Evolutionary conservation across 768 basidiomycete genomes (phyloP).

Genomic region (Pholiota conissans): DNA sequence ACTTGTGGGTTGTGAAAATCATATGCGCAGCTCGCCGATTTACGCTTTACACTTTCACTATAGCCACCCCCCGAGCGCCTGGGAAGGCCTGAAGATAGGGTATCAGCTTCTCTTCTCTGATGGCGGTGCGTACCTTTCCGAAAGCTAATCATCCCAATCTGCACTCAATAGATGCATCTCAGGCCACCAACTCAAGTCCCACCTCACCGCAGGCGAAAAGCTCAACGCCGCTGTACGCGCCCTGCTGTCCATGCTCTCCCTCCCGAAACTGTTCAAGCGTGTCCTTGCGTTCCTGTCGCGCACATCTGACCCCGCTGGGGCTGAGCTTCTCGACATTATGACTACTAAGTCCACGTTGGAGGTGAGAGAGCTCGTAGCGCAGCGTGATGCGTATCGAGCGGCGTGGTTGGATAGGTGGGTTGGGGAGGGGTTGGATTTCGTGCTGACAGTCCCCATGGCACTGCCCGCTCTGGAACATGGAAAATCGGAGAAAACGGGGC

Average conservation of each 20-base stretch:
- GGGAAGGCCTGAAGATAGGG: conserved; percentile 50
- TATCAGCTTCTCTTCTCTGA: conserved; percentile 59
- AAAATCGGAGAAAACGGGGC: conserved; percentile 49
- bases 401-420: conserved; percentile 48
- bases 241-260: conserved; percentile 32
- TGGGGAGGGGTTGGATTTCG: conserved; percentile 57
- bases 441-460: conserved; percentile 62
- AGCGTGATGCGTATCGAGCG: conserved; percentile 42
- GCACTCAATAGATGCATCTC: conserved; percentile 1
- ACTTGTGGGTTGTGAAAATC: conserved; percentile 44
- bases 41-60: not conserved
- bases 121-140: conserved; percentile 39
- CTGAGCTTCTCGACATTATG: conserved; percentile 37
- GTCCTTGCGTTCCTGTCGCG: conserved; percentile 41
- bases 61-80: conserved; percentile 46
- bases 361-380: conserved; percentile 47
- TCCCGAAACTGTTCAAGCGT: conserved; percentile 43
- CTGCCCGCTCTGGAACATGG: conserved; percentile 59
- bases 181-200: conserved; percentile 46
- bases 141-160: not conserved
- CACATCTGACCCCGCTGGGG: conserved; percentile 35
- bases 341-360: conserved; percentile 50
- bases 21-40: not conserved
- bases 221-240: conserved; percentile 29
- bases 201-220: conserved; percentile 32